Evolutionary conservation across 352 stramenopile genomes (phyloP).

Genomic region (Halophytophthora polymorphica): DNA sequence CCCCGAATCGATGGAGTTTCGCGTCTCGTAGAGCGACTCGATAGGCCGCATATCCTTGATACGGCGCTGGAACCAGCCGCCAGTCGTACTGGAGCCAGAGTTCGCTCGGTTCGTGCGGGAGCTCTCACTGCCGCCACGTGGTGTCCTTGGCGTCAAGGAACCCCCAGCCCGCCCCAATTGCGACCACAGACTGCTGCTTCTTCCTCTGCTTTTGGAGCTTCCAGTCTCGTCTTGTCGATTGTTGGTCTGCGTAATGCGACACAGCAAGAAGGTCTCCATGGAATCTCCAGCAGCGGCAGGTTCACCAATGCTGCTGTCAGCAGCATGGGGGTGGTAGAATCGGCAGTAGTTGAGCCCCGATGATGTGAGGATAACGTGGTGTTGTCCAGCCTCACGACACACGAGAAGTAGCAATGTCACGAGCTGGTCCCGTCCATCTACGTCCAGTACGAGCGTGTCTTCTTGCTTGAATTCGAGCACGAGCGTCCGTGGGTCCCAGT

Average conservation of each 20-base stretch:
- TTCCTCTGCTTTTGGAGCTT: conserved; percentile 6
- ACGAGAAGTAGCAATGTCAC: conserved; percentile 61
- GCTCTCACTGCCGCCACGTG: conserved; percentile 16
- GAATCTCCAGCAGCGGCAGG: conserved; percentile 14
- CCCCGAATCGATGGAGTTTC: conserved; percentile 45
- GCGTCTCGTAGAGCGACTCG: conserved; percentile 28
- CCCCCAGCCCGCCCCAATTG: conserved; percentile 15
- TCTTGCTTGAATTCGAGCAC: conserved; percentile 65
- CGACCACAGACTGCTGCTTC: conserved; percentile 23
- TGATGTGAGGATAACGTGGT: conserved; percentile 42
- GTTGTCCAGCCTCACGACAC: conserved; percentile 52
- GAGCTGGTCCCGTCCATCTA: conserved; percentile 60
- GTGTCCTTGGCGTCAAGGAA: conserved; percentile 15
- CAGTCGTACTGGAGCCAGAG: conserved; percentile 6
- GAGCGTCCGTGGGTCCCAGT: conserved; percentile 54
- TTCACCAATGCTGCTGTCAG: conserved; percentile 24
- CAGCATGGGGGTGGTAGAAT: conserved; percentile 54
- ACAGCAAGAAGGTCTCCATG: conserved; percentile 61
- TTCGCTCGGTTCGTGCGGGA: conserved; percentile 6
- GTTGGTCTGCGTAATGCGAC: conserved; percentile 40
- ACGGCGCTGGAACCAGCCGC: conserved; percentile 36
- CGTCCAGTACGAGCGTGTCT: conserved; percentile 48
- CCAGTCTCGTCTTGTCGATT: conserved; percentile 9
- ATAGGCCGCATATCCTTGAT: conserved; percentile 27
- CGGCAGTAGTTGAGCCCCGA: conserved; percentile 47